Base-by-base conservation (phyloP, 208 protist genomes). In the Wallacemonas sp. region DNA sequence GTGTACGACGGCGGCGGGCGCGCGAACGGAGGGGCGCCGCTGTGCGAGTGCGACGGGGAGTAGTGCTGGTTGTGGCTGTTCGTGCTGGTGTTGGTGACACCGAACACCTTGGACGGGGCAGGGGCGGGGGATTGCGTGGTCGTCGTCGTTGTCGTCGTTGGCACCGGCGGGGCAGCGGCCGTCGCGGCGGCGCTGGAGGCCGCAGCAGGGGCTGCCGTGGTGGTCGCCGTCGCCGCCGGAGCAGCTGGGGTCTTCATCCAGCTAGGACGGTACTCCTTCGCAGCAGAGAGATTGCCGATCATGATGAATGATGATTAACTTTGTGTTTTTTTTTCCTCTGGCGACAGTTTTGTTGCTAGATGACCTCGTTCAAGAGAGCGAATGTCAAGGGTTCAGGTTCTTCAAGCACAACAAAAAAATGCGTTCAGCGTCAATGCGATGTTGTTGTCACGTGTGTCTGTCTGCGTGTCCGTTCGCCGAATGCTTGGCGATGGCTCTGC, bases 261-360 rank as follows among this genome's bases (percentile, higher is more conserved):
- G 23, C 36, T 57, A 42, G 66, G 77, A 29, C 71, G 32, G 57
- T 77, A 83, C 68, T 74, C 72, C 66, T 71, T 71, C 32, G 57
- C 77, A 46, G 66, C 16, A n/a, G 52, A 44, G 18, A 59, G 52
- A 25, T 59, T 59, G 14, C 22, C 22, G 31, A 59, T 59, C 31
- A 59, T 59, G 10, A 57, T 26, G 45, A 10, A 25, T 41, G 14
- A 32, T 20, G 32, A 61, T 23, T n/a, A 20, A 18, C 45, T 49
- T 52, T 44, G 48, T 26, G 20, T n/a, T n/a, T n/a, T n/a, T n/a
- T n/a, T n/a, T n/a, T n/a, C n/a, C n/a, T n/a, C n/a, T n/a, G n/a
- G n/a, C n/a, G n/a, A n/a, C n/a, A n/a, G n/a, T n/a, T n/a, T n/a
- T n/a, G n/a, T n/a, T n/a, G n/a, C n/a, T n/a, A n/a, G n/a, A n/a